Conservation (phyloP, 805 yeast genomes). For the Saccharomyces mikatae region DNA sequence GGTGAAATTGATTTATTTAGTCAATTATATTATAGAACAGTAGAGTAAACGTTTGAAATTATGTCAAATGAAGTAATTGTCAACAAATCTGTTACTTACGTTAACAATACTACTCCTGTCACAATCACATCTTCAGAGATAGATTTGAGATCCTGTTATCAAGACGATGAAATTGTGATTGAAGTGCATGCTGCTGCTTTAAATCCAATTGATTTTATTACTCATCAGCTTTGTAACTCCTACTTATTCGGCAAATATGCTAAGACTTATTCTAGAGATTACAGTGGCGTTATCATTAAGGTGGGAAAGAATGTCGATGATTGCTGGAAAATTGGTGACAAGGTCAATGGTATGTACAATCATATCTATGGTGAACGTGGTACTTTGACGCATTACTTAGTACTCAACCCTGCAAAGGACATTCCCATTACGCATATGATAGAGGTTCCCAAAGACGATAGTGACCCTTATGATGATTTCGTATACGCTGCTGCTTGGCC, state of each 20-base stretch:
- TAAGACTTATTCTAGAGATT: constrained; percentile 26
- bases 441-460: constrained; percentile 1
- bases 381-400: constrained; percentile 40
- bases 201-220: constrained; percentile 25
- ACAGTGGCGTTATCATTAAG: constrained; percentile 23
- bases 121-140: constrained; percentile 13
- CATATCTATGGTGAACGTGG: constrained; percentile 30
- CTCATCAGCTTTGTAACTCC: constrained; percentile 10
- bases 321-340: constrained; percentile 20
- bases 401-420: constrained; percentile 30
- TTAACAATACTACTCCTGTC: constrained; percentile 15
- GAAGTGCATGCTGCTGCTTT: constrained; percentile 26
- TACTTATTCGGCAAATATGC: constrained; percentile 3
- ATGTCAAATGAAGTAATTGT: constrained; percentile 7
- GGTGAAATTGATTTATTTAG: too few species aligned
- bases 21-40: not conserved
- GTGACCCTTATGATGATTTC: constrained; percentile 13
- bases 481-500: constrained; percentile 46
- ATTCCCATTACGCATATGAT: constrained; percentile 30
- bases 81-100: constrained; percentile 20
- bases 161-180: constrained; percentile 22
- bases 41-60: not conserved
- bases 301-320: constrained; percentile 17
- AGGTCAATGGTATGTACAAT: constrained; percentile 20
- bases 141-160: constrained; percentile 20